A percentile compares a stretch with the other conserved stretches of the same genome.
Conservation (phyloP, 768 basidiomycete species). For the Russula ochroleuca region DNA sequence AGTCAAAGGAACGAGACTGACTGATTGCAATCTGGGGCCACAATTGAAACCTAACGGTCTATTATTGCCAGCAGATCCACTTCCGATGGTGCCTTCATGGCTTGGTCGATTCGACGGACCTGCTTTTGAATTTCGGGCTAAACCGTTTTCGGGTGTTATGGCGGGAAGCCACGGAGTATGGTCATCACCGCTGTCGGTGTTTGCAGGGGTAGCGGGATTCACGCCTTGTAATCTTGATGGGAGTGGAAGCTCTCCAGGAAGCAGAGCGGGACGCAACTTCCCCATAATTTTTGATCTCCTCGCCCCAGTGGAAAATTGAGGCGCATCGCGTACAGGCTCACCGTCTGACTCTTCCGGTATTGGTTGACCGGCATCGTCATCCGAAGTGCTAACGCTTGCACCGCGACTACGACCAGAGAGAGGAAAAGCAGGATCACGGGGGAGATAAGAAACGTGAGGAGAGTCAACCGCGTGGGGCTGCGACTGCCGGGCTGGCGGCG, state of each 20-base stretch:
- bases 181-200: not conserved
- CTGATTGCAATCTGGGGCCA: conserved; percentile 9
- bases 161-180: conserved; percentile 8
- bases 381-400: conserved; percentile 49
- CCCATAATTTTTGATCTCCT: conserved; percentile 27
- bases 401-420: conserved; percentile 48
- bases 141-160: not conserved
- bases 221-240: conserved; percentile 30
- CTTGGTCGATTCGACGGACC: conserved; percentile 3
- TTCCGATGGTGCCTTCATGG: not conserved
- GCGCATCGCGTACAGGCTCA: conserved; percentile 43
- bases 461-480: conserved; percentile 27
- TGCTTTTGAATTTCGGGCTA: conserved; percentile 8
- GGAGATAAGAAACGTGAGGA: conserved; percentile 35
- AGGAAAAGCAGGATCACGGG: conserved; percentile 36
- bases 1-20: conserved; percentile 10
- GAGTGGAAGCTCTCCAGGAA: conserved; percentile 34
- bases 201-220: not conserved
- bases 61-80: not conserved
- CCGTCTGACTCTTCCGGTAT: conserved; percentile 47
- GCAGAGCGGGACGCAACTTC: conserved; percentile 34
- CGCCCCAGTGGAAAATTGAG: conserved; percentile 1
- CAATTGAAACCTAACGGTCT: conserved; percentile 7
- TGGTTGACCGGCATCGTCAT: conserved; percentile 40
- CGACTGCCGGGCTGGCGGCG: conserved; percentile 18